Evolutionary conservation across 2,329 filamentous ascomycete species (phyloP), one percentile per base, ranked within the genome.

Genomic region (Pyrenophora graminea): DNA sequence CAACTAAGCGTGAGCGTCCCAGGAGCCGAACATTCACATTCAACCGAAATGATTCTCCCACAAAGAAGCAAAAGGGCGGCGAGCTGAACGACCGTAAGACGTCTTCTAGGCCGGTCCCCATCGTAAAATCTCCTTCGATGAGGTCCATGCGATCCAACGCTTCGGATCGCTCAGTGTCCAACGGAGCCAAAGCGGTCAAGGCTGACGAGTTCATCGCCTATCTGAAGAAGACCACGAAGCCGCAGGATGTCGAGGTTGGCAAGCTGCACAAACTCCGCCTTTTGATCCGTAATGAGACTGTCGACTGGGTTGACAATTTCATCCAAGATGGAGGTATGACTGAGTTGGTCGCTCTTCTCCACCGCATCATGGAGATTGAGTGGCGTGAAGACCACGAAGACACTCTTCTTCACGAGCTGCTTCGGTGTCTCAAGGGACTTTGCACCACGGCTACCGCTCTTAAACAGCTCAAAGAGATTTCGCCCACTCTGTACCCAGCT

Each of bases 331-430:
- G 90, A 13, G 94, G 94, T 17, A 96, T 97, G 91, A 84, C 88
- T 60, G 91, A 97, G 72, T 89, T 97, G 56, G 88, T 97, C 31
- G 85, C 84, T 33, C 77, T 97, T 47, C 79, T 97, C 40, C 88
- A 96, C 72, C 85, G 93, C n/a, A 96, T 93, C 63, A 91, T 97
- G 83, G 88, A 88, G 44, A 87, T 99, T 30, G 94, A 97, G 73
- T 99, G 94, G 93, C 90, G 92, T 67, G 94, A 97, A 79, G 94
- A 97, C 65, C 93, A 97, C 66, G 94, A 97, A 75, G 94, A 97
- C 69, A 87, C 87, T 8, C 81, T 99, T 32, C 82, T 99, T 6
- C 93, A 97, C 67, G 94, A 99, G 74, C 88, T 91, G 25, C 80
- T 99, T 42, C 83, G 97, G 37, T 97, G 94, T 67, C 81, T 99